A percentile compares a stretch with the other conserved stretches of the same genome.
phyloP scores from a whole-genome alignment of 345 rosid genomes.

The Raphanus raphanistrum region DNA sequence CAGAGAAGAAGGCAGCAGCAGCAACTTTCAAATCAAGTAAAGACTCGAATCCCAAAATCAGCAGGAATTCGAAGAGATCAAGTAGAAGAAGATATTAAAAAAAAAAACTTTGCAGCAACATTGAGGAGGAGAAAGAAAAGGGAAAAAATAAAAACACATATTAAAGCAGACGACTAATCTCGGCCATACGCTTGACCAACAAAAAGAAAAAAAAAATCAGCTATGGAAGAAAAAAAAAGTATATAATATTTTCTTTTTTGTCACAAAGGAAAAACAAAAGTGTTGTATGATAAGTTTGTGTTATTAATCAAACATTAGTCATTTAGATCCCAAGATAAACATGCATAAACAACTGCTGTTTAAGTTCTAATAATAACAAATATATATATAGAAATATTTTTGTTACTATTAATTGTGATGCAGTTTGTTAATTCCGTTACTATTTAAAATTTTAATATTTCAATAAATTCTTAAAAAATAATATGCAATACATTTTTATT shows the following conservation, averaged over 20 bases:
- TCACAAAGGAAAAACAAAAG: not conserved
- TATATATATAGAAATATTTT: too few relatives aligned
- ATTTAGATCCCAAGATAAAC: not conserved
- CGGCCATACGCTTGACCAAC: not conserved
- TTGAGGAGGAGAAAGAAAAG: not conserved
- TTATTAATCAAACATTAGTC: not conserved
- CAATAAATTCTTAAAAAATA: too few relatives aligned
- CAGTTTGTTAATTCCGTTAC: not conserved
- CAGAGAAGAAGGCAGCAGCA: not conserved
- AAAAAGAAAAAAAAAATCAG: not conserved
- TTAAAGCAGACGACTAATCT: slow-evolving; percentile 5
- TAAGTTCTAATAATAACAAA: not conserved
- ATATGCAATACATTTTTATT: too few relatives aligned
- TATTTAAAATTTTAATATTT: too few relatives aligned
- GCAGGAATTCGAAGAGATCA: slow-evolving; percentile 13
- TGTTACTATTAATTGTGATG: not conserved
- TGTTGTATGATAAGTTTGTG: not conserved
- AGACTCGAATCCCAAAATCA: slow-evolving; percentile 24
- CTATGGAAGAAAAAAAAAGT: not conserved
- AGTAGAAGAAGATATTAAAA: slow-evolving; percentile 4
- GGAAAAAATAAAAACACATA: not conserved
- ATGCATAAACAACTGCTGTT: too few relatives aligned
- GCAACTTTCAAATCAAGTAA: not conserved
- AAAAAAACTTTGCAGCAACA: slow-evolving; percentile 1
- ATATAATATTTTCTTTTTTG: not conserved